Evolutionary conservation across 345 rosid species (phyloP), one percentile per base, ranked within the genome.

Genomic region (Dimocarpus longan): DNA sequence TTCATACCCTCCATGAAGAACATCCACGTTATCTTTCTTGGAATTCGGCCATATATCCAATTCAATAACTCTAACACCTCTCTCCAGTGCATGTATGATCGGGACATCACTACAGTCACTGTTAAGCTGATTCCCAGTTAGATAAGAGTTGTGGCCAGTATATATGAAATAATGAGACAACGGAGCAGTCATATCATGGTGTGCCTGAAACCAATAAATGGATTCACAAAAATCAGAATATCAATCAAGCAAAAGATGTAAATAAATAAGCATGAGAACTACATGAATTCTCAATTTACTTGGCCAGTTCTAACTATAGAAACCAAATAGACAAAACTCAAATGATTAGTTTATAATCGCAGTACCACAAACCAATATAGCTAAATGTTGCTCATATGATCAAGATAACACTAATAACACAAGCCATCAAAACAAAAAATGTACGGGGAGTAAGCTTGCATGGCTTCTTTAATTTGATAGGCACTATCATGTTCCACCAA

Each of bases 41-140:
- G 98, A 89, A 83, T 94, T 96, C 0, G 98, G 99, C 99, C 98
- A 96, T 64, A 96, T 82, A 89, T 96, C 99, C 76, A 96, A 86
- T 79, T 96, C 97, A 66, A 96, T 89, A 39, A 93, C 99, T 75
- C 98, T 84, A 42, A 94, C 98, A 66, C 99, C 99, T 83, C 77
- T 88, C 57, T 84, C 71, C 80, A 96, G 78, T 8, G 98, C 97
- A 21, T 83, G 72, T 77, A 91, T 86, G 80, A 94, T 94, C 3
- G 99, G 99, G 57, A 86, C 80, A 42, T 96, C 98, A 24, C 98
- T 94, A 87, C 98, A 96, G 73, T 96, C 98, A 78, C 99, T 96
- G 72, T 87, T 96, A 18, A 96, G 92, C 76, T 96, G 99, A 85
- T 96, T 96, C 70, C 98, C 97, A 0, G 98, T 94, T 52, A 96